Base-by-base conservation (phyloP, 306 rosid species). In the Biancaea sappan region DNA sequence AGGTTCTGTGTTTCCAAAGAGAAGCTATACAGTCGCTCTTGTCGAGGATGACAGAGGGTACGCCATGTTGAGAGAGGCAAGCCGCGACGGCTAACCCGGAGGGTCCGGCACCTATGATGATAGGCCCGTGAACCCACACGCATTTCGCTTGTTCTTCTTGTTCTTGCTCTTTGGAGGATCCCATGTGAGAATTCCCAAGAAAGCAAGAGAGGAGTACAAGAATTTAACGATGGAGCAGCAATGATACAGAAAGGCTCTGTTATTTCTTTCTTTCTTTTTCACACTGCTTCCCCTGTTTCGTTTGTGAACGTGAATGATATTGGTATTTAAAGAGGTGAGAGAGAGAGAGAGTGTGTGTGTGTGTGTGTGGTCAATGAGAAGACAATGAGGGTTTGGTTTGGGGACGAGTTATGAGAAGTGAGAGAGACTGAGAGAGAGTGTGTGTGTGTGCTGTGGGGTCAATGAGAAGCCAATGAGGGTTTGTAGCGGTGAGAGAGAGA, bases 71-170 rank as follows among this genome's bases (percentile, higher is more conserved):
- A 1, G 93, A 84, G 21, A 95, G 89, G 69, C 92, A 90, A 18
- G 98, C 99, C 0, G 99, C 87, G 2, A 84, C 97, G 0, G 99
- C 99, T 8, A 95, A 72, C n/a, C 99, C 99, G 0, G 99, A 95
- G 22, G 99, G 99, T 4, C 99, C 99, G 9, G 98, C 96, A 0
- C 99, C 99, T 15, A 95, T 77, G 2, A 95, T 82, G 61, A 95
- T 84, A 19, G 99, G 96, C 0, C 98, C 99, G 1, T 82, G 54
- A 53, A 88, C 83, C 84, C 84, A 73, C 7, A 61, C 43, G 28
- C 79, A 68, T 57, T 80, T 86, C 4, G 73, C 25, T 44, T 68
- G 47, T 19, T 75, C 53, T 13, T 78, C 58, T 19, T 63, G 69
- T 21, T 63, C 69, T 73, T 81, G 76, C 25, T 84, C 78, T 69